Percentiles rank a stretch among this genome's conserved stretches.
Conservation (phyloP, 2,329 filamentous ascomycete genomes). For the Talaromyces rugulosus region DNA sequence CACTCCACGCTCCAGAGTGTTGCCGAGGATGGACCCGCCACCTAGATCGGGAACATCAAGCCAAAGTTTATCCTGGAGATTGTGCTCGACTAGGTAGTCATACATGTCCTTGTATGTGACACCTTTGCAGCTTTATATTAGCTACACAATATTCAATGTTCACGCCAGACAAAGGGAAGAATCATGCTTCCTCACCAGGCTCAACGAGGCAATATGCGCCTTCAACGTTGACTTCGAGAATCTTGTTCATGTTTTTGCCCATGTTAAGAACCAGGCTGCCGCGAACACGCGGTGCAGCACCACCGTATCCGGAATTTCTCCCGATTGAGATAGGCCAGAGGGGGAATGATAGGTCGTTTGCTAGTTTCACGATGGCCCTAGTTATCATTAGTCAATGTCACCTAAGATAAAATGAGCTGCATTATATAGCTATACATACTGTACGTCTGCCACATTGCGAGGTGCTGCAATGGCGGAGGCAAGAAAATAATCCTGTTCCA, state of each 20-base stretch:
- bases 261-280: conserved; percentile 46
- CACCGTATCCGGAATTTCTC: conserved; percentile 37
- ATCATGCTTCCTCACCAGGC: conserved; percentile 25
- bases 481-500: too few species aligned
- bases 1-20: conserved; percentile 39
- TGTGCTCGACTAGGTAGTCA: neutral
- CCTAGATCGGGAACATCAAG: conserved; percentile 47
- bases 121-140: too few species aligned
- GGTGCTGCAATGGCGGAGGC: too few species aligned
- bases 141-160: too few species aligned
- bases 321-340: conserved; percentile 6
- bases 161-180: too few species aligned
- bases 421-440: too few species aligned
- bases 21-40: conserved; percentile 49
- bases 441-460: too few species aligned
- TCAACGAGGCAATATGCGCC: conserved; percentile 29
- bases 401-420: too few species aligned
- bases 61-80: conserved; percentile 37
- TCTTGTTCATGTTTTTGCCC: conserved; percentile 26
- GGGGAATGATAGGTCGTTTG: neutral
- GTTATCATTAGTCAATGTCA: too few species aligned
- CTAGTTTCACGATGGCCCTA: too few species aligned
- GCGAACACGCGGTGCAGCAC: conserved; percentile 40
- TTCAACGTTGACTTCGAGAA: conserved; percentile 28
- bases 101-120: conserved; percentile 29